phyloP scores from a whole-genome alignment of 768 basidiomycete genomes.

The Sporobolomyces roseus region DNA sequence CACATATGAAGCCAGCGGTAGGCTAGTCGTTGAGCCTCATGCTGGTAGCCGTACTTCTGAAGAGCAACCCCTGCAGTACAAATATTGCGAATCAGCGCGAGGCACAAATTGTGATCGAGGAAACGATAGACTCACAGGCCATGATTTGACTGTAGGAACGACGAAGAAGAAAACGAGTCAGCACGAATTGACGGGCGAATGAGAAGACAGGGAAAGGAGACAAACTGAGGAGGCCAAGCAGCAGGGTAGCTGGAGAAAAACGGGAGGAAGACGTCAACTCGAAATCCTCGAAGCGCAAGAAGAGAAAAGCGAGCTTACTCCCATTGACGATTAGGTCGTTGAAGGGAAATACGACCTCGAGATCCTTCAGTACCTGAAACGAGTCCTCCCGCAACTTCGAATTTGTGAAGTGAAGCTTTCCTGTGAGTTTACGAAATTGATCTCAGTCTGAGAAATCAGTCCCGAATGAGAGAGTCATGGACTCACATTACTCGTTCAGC shows the following conservation, averaged over 20 bases:
- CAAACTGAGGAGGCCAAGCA: slow-evolving; percentile 51
- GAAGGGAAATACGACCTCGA: slow-evolving; percentile 88
- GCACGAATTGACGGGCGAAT: accelerated
- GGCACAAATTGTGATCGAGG: too few species aligned
- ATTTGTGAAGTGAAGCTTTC: slow-evolving; percentile 81
- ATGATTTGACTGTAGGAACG: slow-evolving; percentile 68
- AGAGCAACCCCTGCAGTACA: slow-evolving; percentile 72
- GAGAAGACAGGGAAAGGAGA: not conserved
- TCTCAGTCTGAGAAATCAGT: too few species aligned
- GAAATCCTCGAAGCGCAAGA: not conserved
- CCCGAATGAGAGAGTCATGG: too few species aligned
- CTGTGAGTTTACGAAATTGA: slow-evolving; percentile 51
- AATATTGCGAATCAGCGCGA: not conserved
- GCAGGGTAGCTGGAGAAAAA: slow-evolving; percentile 62
- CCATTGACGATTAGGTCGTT: slow-evolving; percentile 97
- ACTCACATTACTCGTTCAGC: slow-evolving; percentile 87
- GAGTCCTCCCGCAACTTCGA: slow-evolving; percentile 90
- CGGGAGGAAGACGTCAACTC: not conserved
- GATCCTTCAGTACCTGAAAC: slow-evolving; percentile 97
- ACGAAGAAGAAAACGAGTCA: slow-evolving; percentile 22
- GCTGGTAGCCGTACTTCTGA: slow-evolving; percentile 89
- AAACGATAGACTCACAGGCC: slow-evolving; percentile 54
- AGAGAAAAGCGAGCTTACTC: slow-evolving; percentile 53
- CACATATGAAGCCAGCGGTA: slow-evolving; percentile 99
- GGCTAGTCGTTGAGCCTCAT: slow-evolving; percentile 85